Conservation (phyloP, 495 filamentous ascomycete species). For the Schizothecium vesticola region DNA sequence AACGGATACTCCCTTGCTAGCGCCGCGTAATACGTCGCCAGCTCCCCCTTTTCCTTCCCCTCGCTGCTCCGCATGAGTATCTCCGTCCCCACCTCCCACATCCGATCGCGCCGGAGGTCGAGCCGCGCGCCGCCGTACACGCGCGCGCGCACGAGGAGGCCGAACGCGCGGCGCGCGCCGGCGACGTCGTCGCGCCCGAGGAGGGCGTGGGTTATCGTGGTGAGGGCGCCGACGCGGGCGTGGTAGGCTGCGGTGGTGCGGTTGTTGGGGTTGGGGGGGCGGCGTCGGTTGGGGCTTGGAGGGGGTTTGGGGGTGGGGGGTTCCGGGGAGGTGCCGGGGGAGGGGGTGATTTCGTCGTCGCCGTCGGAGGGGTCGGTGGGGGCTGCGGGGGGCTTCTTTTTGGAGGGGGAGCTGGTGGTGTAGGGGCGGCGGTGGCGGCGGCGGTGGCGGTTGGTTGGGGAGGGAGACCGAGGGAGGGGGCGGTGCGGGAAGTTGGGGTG, state of each 20-base stretch:
- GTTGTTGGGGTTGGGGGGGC: background rate
- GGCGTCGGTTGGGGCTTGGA: background rate
- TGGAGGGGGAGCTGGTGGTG: background rate
- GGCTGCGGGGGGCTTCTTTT: background rate
- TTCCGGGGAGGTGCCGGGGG: background rate
- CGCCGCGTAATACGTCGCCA: conserved; percentile 30
- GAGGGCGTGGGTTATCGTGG: conserved; percentile 30
- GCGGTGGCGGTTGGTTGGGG: background rate
- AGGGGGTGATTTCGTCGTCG: background rate
- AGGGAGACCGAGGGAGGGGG: conserved; percentile 13
- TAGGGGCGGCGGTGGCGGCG: background rate
- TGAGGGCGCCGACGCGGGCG: conserved; percentile 28
- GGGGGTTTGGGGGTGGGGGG: background rate
- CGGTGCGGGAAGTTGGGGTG: conserved; percentile 42
- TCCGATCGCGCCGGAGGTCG: conserved; percentile 32
- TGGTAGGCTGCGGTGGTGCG: conserved; percentile 7
- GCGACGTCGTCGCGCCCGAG: conserved; percentile 35
- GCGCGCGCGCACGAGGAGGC: conserved; percentile 27
- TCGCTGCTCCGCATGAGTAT: conserved; percentile 29
- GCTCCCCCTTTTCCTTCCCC: conserved; percentile 3
- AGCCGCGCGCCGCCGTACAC: conserved; percentile 24
- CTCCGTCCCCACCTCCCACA: conserved; percentile 41
- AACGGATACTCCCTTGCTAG: conserved; percentile 38
- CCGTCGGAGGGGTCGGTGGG: background rate
- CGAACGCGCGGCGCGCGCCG: conserved; percentile 36